Base-by-base conservation (phyloP, 2,329 filamentous ascomycete genomes). In the Claviceps capensis region DNA sequence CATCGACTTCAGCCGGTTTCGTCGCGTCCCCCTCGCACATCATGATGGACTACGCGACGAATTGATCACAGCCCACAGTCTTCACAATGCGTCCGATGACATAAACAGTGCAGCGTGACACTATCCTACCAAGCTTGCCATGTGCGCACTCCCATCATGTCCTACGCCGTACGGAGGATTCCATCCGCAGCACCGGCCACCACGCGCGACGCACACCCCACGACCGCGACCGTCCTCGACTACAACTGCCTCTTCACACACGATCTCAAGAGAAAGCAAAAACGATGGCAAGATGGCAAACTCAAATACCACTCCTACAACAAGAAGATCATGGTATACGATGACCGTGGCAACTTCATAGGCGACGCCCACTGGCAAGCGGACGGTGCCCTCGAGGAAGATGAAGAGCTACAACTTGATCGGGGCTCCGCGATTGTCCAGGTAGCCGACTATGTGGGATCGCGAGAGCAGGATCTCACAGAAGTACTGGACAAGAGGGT, bases 221-320 rank as follows among this genome's bases (percentile, higher is more conserved):
- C 61, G 3, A 85, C 82, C 19, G 88, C 89, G 2, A 75, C 79
- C 0, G 88, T 96, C 41, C 73, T 86, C 62, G 88, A 94, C 62
- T 94, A 85, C 66, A 77, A 80, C 55, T 96, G 90, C 65, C 81
- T 96, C 4, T 96, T 87, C 67, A 94, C 89, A 2, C 81, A 87
- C 63, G 90, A 96, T 63, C 66, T 95, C 43, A 81, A 82, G 49
- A 82, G 87, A 52, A 96, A 96, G 69, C 83, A 88, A 59, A 96
- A 96, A 65, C 76, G 87, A 55, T 96, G 90, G 90, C 88, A 95
- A 62, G 90, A 96, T 82, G 90, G 91, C 38, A 82, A 82, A 49
- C 78, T 96, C 55, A 86, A 85, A 57, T 95, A 85, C 57, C 90
- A 96, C 63, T 85, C 86, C 0, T 95, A 95, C 77, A 96, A 96